These are phyloP conservation scores for Sphaerulina vaccinii DNA, from an alignment of 2,329 filamentous ascomycete species.

Conservation along the genomic window DNA sequence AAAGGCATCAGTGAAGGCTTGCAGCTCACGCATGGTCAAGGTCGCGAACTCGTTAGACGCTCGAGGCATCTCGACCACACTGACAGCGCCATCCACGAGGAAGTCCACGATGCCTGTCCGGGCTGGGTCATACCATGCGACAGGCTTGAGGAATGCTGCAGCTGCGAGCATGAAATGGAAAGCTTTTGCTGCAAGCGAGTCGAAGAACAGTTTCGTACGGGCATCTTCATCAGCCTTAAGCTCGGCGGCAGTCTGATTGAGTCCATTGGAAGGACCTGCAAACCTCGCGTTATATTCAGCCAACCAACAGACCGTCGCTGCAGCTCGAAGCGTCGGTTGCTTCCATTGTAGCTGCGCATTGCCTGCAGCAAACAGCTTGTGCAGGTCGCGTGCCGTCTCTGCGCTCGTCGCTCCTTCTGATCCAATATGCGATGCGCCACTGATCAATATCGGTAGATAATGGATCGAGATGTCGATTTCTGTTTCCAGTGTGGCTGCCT, in stretches of 20 bases:
- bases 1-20: conserved; percentile 85
- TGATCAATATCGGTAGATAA: conserved; percentile 74
- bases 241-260: conserved; percentile 60
- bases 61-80: conserved; percentile 63
- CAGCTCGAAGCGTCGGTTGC: conserved; percentile 73
- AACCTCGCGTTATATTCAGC: conserved; percentile 88
- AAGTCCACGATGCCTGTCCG: conserved; percentile 78
- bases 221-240: conserved; percentile 58
- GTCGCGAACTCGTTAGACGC: conserved; percentile 72
- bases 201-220: conserved; percentile 70
- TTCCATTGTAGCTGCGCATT: conserved; percentile 69
- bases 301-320: conserved; percentile 81
- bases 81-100: conserved; percentile 73
- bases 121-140: conserved; percentile 85
- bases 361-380: conserved; percentile 65
- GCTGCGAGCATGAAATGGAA: conserved; percentile 89
- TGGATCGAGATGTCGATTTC: conserved; percentile 77
- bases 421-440: conserved; percentile 74
- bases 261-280: conserved; percentile 21
- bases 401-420: conserved; percentile 65
- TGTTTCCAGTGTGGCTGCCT: conserved; percentile 68
- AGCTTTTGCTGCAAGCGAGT: conserved; percentile 75
- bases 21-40: conserved; percentile 75
- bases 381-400: conserved; percentile 69
- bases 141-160: conserved; percentile 74